These are phyloP conservation scores for Entonaema liquescens DNA, from an alignment of 495 filamentous ascomycete species.

Conservation along the genomic window DNA sequence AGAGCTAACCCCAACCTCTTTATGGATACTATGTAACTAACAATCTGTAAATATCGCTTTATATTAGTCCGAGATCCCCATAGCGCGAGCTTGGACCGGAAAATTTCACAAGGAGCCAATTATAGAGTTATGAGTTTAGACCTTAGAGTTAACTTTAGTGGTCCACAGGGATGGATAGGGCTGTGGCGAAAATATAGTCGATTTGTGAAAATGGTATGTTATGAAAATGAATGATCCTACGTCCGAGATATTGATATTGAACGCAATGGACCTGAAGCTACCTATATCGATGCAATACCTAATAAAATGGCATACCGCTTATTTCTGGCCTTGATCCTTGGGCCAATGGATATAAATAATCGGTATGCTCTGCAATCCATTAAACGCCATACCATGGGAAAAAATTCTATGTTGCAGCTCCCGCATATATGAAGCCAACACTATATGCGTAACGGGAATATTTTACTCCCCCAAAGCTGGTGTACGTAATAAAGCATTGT, in stretches of 20 bases:
- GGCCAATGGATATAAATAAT: neutral
- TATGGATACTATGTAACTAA: neutral
- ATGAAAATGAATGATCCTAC: neutral
- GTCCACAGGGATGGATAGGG: neutral
- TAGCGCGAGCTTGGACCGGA: slow-evolving; percentile 11
- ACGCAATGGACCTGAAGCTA: slow-evolving; percentile 10
- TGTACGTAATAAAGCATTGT: slow-evolving; percentile 11
- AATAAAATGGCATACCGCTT: neutral
- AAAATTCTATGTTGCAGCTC: slow-evolving; percentile 9
- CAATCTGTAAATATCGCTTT: slow-evolving; percentile 15
- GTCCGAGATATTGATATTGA: neutral
- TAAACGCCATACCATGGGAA: slow-evolving; percentile 28
- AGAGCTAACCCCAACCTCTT: slow-evolving; percentile 19
- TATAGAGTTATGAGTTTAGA: slow-evolving; percentile 1
- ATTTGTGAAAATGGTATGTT: neutral
- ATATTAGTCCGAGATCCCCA: slow-evolving; percentile 27
- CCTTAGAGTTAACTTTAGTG: neutral
- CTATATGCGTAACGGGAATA: neutral
- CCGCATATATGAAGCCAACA: neutral
- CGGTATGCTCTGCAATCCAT: slow-evolving; percentile 15
- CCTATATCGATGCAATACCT: slow-evolving; percentile 22
- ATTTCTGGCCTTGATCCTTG: slow-evolving; percentile 12
- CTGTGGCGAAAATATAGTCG: neutral
- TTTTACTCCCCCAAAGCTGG: neutral
- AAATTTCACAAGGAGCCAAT: slow-evolving; percentile 12